Evolutionary conservation across 495 filamentous ascomycete genomes (phyloP).

Genomic region (Aspergillus sparsus): DNA sequence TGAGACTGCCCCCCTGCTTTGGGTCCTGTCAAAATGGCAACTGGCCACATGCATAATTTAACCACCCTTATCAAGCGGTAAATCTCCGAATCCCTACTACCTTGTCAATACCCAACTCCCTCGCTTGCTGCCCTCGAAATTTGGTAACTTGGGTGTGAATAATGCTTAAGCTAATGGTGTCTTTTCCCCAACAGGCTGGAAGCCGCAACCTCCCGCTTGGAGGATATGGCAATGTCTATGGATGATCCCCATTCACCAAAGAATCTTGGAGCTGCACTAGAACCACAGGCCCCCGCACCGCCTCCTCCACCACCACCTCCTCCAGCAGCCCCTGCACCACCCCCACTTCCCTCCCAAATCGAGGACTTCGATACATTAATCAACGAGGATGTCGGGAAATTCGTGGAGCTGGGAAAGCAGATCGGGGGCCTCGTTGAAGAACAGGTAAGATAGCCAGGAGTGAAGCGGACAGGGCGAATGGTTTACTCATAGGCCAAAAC

Average conservation of each 20-base stretch:
- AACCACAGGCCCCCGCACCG: constrained; percentile 43
- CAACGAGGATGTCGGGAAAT: constrained; percentile 70
- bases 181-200: constrained; percentile 69
- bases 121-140: background rate
- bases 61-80: constrained; percentile 98
- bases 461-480: constrained; percentile 2
- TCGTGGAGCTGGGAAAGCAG: constrained; percentile 72
- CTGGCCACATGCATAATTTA: constrained; percentile 86
- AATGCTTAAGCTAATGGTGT: constrained; percentile 28
- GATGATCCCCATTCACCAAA: constrained; percentile 56
- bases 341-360: constrained; percentile 71
- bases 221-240: constrained; percentile 86
- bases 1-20: background rate
- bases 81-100: constrained; percentile 26
- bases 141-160: background rate
- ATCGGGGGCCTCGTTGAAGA: constrained; percentile 77
- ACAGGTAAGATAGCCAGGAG: constrained; percentile 57
- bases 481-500: constrained; percentile 8
- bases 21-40: constrained; percentile 46
- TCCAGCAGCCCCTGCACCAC: constrained; percentile 49
- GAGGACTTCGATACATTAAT: constrained; percentile 86
- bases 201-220: constrained; percentile 92
- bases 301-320: constrained; percentile 47
- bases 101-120: background rate
- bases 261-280: constrained; percentile 42